Conservation (phyloP, 1,139 yeast genomes). For the Kodamaea fungicola region DNA sequence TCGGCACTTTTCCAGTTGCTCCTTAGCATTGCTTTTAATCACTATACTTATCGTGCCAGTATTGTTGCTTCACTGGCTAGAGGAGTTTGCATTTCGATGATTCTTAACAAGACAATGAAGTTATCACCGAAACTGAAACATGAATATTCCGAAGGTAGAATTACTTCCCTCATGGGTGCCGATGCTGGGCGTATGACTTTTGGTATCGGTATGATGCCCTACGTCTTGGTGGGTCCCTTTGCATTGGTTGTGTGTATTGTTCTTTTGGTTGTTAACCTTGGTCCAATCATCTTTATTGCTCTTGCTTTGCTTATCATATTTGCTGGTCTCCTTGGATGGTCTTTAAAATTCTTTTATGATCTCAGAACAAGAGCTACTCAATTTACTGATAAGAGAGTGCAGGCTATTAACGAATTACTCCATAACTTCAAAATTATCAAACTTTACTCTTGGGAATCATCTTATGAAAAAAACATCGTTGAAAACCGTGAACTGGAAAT, state of each 20-base stretch:
- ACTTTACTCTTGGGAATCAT: conserved; percentile 67
- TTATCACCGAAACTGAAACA: conserved; percentile 24
- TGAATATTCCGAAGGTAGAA: conserved; percentile 27
- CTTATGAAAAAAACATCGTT: conserved; percentile 46
- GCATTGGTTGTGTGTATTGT: conserved; percentile 62
- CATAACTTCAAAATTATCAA: conserved; percentile 66
- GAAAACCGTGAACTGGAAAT: conserved; percentile 48
- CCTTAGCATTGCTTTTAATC: conserved; percentile 52
- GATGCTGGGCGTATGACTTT: conserved; percentile 78
- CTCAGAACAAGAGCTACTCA: conserved; percentile 44
- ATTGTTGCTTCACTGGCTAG: conserved; percentile 36
- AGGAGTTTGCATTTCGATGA: conserved; percentile 31
- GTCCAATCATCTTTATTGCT: conserved; percentile 66
- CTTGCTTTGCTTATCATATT: conserved; percentile 29
- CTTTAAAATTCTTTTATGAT: conserved; percentile 36
- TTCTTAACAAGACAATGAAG: not conserved
- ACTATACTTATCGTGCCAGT: conserved; percentile 57
- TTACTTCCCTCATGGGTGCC: conserved; percentile 61
- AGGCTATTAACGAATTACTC: conserved; percentile 59
- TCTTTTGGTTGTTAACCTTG: conserved; percentile 63
- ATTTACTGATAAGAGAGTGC: conserved; percentile 57
- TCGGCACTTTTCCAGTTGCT: conserved; percentile 19
- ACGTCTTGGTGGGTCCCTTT: conserved; percentile 57
- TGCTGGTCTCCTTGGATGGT: conserved; percentile 26
- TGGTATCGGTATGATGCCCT: conserved; percentile 68